phyloP scores from a whole-genome alignment of 805 yeast genomes.

The Metschnikowia baotianmanensis region DNA sequence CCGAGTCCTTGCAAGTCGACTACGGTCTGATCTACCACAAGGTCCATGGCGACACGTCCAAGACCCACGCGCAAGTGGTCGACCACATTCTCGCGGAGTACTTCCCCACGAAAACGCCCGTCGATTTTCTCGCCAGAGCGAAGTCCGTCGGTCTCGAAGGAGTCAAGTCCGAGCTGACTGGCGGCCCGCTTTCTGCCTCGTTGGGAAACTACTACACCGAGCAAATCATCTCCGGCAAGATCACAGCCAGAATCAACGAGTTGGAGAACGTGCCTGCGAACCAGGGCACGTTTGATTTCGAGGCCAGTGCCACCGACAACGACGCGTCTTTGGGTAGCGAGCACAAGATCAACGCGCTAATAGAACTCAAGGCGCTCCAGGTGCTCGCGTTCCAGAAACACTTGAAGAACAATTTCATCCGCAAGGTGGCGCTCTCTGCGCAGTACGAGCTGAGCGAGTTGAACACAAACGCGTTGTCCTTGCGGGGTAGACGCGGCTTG shows the following conservation, averaged over 20 bases:
- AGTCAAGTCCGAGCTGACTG: slow-evolving; percentile 20
- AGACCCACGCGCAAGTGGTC: slow-evolving; percentile 21
- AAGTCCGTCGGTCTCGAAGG: slow-evolving; percentile 37
- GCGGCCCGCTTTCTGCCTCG: slow-evolving; percentile 36
- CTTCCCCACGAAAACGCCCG: slow-evolving; percentile 8
- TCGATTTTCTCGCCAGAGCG: slow-evolving; percentile 31
- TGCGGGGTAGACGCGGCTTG: slow-evolving; percentile 67
- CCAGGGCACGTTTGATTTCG: slow-evolving; percentile 51
- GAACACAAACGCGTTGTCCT: slow-evolving; percentile 51
- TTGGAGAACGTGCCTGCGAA: slow-evolving; percentile 68
- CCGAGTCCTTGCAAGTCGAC: slow-evolving; percentile 46
- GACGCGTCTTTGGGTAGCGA: slow-evolving; percentile 4
- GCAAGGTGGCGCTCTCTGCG: slow-evolving; percentile 51
- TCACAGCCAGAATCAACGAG: slow-evolving; percentile 56
- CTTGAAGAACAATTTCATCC: slow-evolving; percentile 58
- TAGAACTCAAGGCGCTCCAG: slow-evolving; percentile 69
- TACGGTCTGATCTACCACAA: slow-evolving; percentile 22
- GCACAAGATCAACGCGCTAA: slow-evolving; percentile 60
- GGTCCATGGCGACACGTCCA: slow-evolving; percentile 10
- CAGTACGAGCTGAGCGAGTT: slow-evolving; percentile 53
- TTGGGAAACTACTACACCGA: slow-evolving; percentile 55
- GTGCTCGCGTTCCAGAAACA: slow-evolving; percentile 68
- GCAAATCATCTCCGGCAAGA: slow-evolving; percentile 49
- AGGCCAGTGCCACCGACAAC: slow-evolving; percentile 1
- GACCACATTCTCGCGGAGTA: slow-evolving; percentile 12